Evolutionary conservation across 495 filamentous ascomycete species (phyloP), one percentile per base, ranked within the genome.

Genomic region (Penicillium diatomitis): DNA sequence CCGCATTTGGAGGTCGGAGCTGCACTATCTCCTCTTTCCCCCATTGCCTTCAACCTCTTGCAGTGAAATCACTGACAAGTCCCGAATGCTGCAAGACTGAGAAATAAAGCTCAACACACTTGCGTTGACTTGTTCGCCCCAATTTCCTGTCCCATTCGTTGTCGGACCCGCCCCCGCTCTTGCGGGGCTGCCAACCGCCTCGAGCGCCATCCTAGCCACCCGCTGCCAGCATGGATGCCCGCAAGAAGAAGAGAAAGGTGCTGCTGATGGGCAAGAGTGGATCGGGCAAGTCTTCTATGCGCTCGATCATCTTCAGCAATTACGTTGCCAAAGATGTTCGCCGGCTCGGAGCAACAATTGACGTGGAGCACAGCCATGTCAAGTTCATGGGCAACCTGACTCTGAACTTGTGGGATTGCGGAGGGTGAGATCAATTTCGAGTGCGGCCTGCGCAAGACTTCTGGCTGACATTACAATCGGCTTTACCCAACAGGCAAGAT

Each of bases 261-360:
- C 65, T 79, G 9, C 50, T 79, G 37, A 79, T 79, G 91, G 92
- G 92, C 52, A 96, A 96, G 72, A 90, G 86, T 53, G 92, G 92
- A 50, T 95, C 91, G n/a, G 92, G 92, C n/a, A 98, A 98, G 66
- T 95, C 90, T 32, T 95, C 89, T 42, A 98, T 98, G 92, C 80
- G 94, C 46, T 90, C 85, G 48, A 97, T 98, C 57, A 94, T 98
- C 57, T 98, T 98, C 70, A 90, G 85, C 71, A 97, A 98, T 67
- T 96, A 95, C 56, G 86, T 96, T 43, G 92, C 94, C 35, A 91
- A 91, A 60, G 94, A 98, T 73, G 95, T 95, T 4, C 83, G 92
- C 29, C 75, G 92, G 31, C 70, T 98, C 52, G 92, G 91, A 41
- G 92, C 92, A n/a, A 98, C 92, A 4, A 96, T 98, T 62, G 92